A percentile compares a stretch with the other conserved stretches of the same genome.
Conservation (phyloP, 2,329 filamentous ascomycete species). For the Dissoconium aciculare region DNA sequence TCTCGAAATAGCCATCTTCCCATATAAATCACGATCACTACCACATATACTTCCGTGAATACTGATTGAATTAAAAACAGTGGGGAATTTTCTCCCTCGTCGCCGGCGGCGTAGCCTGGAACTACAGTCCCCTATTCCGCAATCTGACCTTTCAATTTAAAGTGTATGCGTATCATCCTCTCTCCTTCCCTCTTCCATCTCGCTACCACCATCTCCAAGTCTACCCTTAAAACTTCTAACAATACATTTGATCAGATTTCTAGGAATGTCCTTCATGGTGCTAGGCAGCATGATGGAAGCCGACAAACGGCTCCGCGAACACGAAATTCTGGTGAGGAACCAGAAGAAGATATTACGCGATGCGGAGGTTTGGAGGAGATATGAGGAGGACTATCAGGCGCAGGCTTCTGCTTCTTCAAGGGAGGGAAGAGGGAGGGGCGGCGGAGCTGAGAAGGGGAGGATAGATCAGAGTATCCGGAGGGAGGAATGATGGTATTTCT, state of each 20-base stretch:
- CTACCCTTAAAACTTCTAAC: neutral
- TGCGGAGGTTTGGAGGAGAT: constrained; percentile 52
- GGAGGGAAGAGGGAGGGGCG: no score
- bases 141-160: constrained; percentile 62
- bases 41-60: no score
- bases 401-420: no score
- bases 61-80: constrained; percentile 25
- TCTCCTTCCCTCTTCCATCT: no score
- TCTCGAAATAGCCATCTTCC: no score
- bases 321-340: constrained; percentile 50
- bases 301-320: constrained; percentile 50
- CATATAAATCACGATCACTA: no score
- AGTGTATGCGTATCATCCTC: constrained; percentile 42
- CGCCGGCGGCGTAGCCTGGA: constrained; percentile 47
- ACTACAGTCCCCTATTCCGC: constrained; percentile 56
- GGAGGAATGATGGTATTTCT: no score
- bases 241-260: constrained; percentile 41
- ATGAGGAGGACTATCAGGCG: constrained; percentile 46
- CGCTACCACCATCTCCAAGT: neutral
- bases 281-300: constrained; percentile 63
- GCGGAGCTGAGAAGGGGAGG: no score
- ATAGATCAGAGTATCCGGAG: no score
- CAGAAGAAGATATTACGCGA: constrained; percentile 50
- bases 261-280: constrained; percentile 80
- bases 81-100: constrained; percentile 55